Evolutionary conservation across 2,329 filamentous ascomycete genomes (phyloP).

Genomic region (Monilinia vaccinii-corymbosi): DNA sequence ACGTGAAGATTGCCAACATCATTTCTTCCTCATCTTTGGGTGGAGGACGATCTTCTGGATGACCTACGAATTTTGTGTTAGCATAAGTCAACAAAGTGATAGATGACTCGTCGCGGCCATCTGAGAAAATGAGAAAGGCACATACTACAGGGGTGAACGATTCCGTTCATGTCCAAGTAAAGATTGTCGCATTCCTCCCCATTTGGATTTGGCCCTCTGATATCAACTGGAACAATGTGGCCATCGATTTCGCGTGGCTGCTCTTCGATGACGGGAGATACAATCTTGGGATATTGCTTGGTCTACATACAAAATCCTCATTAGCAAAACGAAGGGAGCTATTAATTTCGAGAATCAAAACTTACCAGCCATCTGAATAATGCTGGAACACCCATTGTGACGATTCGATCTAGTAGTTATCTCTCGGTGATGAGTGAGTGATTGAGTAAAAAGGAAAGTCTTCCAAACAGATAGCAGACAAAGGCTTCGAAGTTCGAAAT

Average conservation of each 20-base stretch:
- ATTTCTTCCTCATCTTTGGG: conserved; percentile 96
- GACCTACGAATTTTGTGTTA: conserved; percentile 29
- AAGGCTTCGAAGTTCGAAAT: background rate
- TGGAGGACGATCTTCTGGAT: conserved; percentile 86
- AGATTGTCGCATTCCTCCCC: conserved; percentile 97
- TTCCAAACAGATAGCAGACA: background rate
- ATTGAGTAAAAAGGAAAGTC: background rate
- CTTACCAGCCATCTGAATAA: conserved; percentile 73
- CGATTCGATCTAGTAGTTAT: background rate
- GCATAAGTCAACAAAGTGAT: background rate
- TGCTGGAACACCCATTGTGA: conserved; percentile 29
- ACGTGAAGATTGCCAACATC: conserved; percentile 98
- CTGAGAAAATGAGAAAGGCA: background rate
- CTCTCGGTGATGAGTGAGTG: background rate
- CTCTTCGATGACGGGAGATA: conserved; percentile 84
- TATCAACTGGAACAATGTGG: conserved; percentile 74
- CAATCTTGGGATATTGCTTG: conserved; percentile 97
- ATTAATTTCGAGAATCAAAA: background rate
- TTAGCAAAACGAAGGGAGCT: background rate
- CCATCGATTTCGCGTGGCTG: conserved; percentile 75
- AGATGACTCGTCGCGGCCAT: background rate
- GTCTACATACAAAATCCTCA: conserved; percentile 34
- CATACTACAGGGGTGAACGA: conserved; percentile 82
- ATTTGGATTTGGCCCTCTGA: conserved; percentile 81
- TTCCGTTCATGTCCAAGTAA: conserved; percentile 99